These are phyloP conservation scores for Fraxinus xanthoxyloides DNA, from an alignment of 305 asterid genomes.

Conservation along the genomic window DNA sequence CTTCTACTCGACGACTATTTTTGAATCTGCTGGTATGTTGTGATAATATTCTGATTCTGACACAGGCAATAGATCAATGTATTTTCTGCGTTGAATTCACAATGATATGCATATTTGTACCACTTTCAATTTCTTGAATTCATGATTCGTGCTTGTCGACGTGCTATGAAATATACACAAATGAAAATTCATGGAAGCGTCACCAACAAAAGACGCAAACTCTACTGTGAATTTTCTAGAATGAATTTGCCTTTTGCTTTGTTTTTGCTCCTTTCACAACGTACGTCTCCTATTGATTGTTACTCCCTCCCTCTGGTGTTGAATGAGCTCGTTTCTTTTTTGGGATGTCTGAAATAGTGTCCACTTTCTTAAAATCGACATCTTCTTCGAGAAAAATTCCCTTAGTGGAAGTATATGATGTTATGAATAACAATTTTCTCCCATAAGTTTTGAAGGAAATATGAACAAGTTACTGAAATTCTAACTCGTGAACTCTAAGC, in stretches of 20 bases:
- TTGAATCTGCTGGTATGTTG: constrained; percentile 74
- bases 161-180: not conserved
- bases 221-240: not conserved
- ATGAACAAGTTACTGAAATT: not conserved
- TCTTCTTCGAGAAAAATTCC: not conserved
- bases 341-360: not conserved
- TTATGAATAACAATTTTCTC: not conserved
- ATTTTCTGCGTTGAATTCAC: not conserved
- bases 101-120: not conserved
- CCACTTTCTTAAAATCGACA: not conserved
- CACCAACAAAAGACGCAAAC: not conserved
- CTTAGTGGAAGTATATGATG: not conserved
- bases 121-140: not conserved
- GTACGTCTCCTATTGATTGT: not conserved
- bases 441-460: not conserved
- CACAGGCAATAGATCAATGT: not conserved
- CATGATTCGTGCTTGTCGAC: not conserved
- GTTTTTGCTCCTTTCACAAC: not conserved
- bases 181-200: not conserved
- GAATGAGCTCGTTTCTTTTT: not conserved
- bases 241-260: not conserved
- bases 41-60: constrained; percentile 1
- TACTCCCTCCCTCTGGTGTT: not conserved
- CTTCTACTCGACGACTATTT: constrained; percentile 79
- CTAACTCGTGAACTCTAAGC: not conserved